Evolutionary conservation across 208 protist genomes (phyloP).

Genomic region (Leishmania braziliensis): DNA sequence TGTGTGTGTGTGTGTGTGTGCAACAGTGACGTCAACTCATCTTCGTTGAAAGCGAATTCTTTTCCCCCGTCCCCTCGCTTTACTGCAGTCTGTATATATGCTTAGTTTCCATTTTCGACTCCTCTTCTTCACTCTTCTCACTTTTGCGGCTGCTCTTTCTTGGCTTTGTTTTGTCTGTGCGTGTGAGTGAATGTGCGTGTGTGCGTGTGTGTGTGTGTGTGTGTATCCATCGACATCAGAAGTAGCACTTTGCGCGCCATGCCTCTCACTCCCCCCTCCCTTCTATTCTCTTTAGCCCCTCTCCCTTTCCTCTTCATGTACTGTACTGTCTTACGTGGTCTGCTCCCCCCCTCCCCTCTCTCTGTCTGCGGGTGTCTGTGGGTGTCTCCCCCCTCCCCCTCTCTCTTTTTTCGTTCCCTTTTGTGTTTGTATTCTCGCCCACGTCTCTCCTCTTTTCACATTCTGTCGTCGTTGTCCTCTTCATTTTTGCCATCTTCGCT

Average conservation of each 20-base stretch:
- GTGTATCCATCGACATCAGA: not conserved
- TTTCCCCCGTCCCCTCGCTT: not conserved
- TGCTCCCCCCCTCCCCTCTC: not conserved
- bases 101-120: not conserved
- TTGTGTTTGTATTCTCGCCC: not conserved
- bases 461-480: not conserved
- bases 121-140: not conserved
- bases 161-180: not conserved
- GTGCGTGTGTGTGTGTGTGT: not conserved
- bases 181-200: not conserved
- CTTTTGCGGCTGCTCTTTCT: not conserved
- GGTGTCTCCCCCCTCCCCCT: not conserved
- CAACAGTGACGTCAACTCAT: not conserved
- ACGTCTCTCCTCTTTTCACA: not conserved
- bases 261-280: not conserved
- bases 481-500: not conserved
- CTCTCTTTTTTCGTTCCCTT: not conserved
- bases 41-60: not conserved
- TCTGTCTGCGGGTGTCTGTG: not conserved
- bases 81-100: too few species aligned
- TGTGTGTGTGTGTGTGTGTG: not conserved
- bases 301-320: not conserved
- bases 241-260: not conserved
- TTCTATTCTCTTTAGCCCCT: not conserved
- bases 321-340: not conserved